Evolutionary conservation across 176 grass and related monocot species (phyloP).

Genomic region (Secale cereale): DNA sequence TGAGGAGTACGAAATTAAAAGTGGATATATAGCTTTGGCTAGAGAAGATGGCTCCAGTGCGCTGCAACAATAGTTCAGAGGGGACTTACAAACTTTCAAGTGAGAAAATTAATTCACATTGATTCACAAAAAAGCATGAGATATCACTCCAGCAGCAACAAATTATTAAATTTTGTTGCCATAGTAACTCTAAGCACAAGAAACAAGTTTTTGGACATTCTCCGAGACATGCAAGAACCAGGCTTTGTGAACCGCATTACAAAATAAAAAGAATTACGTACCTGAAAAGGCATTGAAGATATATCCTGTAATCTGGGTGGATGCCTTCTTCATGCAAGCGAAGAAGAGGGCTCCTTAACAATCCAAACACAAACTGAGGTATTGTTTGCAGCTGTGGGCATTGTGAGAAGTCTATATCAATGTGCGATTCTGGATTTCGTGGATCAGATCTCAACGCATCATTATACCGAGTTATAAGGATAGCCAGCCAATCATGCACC

Average conservation of each 20-base stretch:
- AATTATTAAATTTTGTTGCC: neutral
- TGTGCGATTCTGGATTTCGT: constrained; percentile 40
- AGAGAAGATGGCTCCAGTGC: constrained; percentile 73
- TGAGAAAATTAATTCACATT: constrained; percentile 4
- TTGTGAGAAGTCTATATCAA: constrained; percentile 86
- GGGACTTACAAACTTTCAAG: constrained; percentile 12
- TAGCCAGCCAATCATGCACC: constrained; percentile 83
- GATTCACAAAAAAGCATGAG: neutral
- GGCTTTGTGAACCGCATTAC: neutral
- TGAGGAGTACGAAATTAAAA: constrained; percentile 74
- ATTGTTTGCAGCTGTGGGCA: constrained; percentile 75
- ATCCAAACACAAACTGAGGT: constrained; percentile 82
- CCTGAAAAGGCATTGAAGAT: constrained; percentile 97
- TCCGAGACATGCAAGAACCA: neutral
- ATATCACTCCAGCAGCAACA: neutral
- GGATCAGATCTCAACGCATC: constrained; percentile 40
- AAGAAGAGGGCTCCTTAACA: constrained; percentile 88
- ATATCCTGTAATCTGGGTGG: constrained; percentile 98
- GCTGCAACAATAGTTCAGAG: constrained; percentile 50
- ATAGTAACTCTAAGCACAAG: neutral
- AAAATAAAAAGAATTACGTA: constrained; percentile 28
- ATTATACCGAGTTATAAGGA: constrained; percentile 79
- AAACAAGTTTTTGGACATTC: neutral
- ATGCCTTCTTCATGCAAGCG: constrained; percentile 92
- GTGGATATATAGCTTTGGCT: constrained; percentile 76